phyloP scores from a whole-genome alignment of 345 rosid genomes.

The Eucalyptus grandis region DNA sequence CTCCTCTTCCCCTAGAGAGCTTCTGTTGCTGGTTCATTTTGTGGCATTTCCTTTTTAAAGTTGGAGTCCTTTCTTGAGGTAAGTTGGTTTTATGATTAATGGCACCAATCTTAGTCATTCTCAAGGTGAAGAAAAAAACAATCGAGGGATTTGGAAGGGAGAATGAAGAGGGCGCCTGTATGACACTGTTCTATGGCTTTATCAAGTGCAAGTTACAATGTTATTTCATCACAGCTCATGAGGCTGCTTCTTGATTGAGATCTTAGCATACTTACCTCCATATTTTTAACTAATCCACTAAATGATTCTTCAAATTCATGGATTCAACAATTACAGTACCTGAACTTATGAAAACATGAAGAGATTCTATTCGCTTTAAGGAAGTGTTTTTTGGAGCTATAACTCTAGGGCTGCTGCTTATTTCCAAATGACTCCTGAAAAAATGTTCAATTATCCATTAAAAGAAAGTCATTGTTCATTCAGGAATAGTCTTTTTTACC shows the following conservation, averaged over 20 bases:
- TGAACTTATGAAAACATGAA: not conserved
- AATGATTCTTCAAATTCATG: not conserved
- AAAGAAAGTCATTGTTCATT: not conserved
- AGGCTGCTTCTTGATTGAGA: not conserved
- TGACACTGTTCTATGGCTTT: not conserved
- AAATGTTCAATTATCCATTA: not conserved
- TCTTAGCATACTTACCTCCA: not conserved
- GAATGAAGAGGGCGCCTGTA: not conserved
- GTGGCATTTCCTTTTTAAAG: not conserved
- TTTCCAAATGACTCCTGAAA: not conserved
- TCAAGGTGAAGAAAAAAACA: not conserved
- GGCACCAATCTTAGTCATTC: not conserved
- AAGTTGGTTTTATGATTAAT: not conserved
- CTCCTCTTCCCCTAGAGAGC: not conserved
- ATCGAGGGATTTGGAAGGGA: not conserved
- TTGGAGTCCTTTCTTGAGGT: not conserved
- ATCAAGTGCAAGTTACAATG: not conserved
- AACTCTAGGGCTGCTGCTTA: not conserved
- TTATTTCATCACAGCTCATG: not conserved
- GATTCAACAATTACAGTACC: not conserved
- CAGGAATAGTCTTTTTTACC: slow-evolving; percentile 92
- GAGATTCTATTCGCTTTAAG: not conserved
- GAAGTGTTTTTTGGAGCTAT: not conserved
- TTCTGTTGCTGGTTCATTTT: not conserved
- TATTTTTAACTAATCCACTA: not conserved